Percentiles rank a stretch among this genome's conserved stretches.
Evolutionary conservation across 805 yeast genomes (phyloP).

Genomic region (Kodamaea leandrae): DNA sequence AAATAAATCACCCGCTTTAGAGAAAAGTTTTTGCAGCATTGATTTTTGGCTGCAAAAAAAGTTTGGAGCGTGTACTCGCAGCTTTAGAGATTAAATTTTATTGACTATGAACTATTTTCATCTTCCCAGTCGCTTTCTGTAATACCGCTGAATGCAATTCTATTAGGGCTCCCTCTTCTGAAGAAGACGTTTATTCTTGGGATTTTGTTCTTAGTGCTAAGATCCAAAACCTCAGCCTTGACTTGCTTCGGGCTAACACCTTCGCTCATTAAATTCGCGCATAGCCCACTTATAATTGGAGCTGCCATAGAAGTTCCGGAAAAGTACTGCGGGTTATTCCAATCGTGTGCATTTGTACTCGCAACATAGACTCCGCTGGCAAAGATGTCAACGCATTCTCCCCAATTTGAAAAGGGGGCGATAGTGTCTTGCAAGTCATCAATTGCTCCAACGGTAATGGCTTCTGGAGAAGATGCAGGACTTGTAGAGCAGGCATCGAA

Average conservation of each 20-base stretch:
- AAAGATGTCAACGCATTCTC: slow-evolving; percentile 82
- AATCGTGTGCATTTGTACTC: slow-evolving; percentile 46
- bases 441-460: slow-evolving; percentile 85
- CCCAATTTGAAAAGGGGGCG: slow-evolving; percentile 88
- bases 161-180: slow-evolving; percentile 59
- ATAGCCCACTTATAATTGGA: slow-evolving; percentile 69
- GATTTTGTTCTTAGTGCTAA: slow-evolving; percentile 49
- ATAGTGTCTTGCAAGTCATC: slow-evolving; percentile 69
- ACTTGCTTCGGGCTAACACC: slow-evolving; percentile 47
- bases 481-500: slow-evolving; percentile 78
- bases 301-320: slow-evolving; percentile 85
- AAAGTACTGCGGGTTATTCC: slow-evolving; percentile 29
- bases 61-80: too few relatives aligned
- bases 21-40: too few relatives aligned
- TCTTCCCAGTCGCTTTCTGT: neutral
- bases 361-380: slow-evolving; percentile 75
- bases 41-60: too few relatives aligned
- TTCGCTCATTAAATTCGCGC: slow-evolving; percentile 51
- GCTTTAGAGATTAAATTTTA: too few relatives aligned
- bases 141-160: slow-evolving; percentile 40
- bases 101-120: neutral
- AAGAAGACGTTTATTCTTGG: slow-evolving; percentile 43
- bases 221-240: slow-evolving; percentile 38
- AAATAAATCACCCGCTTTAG: too few relatives aligned
- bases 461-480: slow-evolving; percentile 75